These are phyloP conservation scores for Berberis thunbergii DNA, from an alignment of 164 flowering plant species.

Conservation along the genomic window DNA sequence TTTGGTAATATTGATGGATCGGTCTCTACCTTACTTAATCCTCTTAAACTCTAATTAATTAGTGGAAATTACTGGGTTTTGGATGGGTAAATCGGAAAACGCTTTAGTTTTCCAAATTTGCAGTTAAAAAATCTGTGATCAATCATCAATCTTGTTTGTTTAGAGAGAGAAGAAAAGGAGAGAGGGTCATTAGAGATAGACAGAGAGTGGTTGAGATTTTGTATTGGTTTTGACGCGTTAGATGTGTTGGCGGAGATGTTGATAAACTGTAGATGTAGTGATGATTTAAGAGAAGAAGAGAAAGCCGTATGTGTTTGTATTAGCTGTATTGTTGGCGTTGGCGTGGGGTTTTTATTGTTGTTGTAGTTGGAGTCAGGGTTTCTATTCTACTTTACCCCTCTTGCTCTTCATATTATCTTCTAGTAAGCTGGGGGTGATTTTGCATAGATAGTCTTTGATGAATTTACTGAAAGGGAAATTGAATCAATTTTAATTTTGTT, in stretches of 20 bases:
- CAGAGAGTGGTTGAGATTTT: not conserved
- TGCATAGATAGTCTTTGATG: slow-evolving; percentile 14
- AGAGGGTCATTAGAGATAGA: not conserved
- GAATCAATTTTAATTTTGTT: not conserved
- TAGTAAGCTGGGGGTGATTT: not conserved
- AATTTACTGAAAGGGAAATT: slow-evolving; percentile 14
- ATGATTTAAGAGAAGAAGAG: slow-evolving; percentile 8
- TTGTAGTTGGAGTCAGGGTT: slow-evolving; percentile 1
- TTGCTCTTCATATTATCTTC: too few species aligned
- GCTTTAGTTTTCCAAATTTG: too few species aligned
- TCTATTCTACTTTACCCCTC: not conserved
- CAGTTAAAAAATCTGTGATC: too few species aligned
- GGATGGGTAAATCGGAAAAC: too few species aligned
- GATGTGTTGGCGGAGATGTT: slow-evolving; percentile 34
- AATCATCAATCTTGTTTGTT: not conserved
- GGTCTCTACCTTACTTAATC: not conserved
- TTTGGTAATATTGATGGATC: too few species aligned
- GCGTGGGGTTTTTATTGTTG: not conserved
- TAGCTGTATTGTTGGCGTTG: not conserved
- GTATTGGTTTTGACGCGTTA: slow-evolving; percentile 15
- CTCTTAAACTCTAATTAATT: not conserved
- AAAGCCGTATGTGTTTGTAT: slow-evolving; percentile 1
- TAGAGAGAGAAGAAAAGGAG: slow-evolving; percentile 2
- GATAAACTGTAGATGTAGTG: slow-evolving; percentile 18
- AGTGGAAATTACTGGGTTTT: too few species aligned